These are phyloP conservation scores for Colletotrichum sp. DNA, from an alignment of 2,329 filamentous ascomycete species.

Conservation along the genomic window DNA sequence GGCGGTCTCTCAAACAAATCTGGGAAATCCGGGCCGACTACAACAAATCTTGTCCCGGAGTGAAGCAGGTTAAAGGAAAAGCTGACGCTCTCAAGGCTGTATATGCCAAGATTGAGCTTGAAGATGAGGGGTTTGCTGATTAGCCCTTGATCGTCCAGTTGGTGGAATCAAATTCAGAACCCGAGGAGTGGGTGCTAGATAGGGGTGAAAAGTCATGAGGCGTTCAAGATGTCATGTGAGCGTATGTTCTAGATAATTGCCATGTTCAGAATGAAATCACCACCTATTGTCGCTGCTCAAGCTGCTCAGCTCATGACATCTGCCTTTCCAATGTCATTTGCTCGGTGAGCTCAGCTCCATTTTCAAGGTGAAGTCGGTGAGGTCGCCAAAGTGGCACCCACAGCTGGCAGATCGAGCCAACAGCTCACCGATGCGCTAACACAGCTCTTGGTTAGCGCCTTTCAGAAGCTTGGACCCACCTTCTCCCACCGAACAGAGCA, in stretches of 20 bases:
- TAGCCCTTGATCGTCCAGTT: too few species aligned
- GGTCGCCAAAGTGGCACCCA: not conserved
- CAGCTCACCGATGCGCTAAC: not conserved
- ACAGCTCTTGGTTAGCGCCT: not conserved
- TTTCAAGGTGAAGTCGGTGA: not conserved
- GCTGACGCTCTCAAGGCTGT: not conserved
- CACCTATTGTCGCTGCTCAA: not conserved
- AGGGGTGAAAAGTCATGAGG: not conserved
- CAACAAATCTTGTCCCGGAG: not conserved
- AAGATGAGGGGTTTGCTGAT: not conserved
- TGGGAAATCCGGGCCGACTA: rapidly evolving
- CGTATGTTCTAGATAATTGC: not conserved
- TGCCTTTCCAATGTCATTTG: not conserved
- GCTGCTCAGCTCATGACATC: not conserved
- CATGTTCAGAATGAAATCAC: not conserved
- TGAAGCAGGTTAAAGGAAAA: not conserved
- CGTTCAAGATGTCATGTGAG: not conserved
- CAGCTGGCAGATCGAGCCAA: not conserved
- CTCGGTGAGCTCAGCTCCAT: not conserved
- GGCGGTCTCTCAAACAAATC: too few species aligned
- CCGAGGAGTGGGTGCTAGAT: not conserved
- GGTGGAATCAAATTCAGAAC: rapidly evolving
- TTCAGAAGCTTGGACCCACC: not conserved
- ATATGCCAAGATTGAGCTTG: not conserved
- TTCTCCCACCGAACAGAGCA: not conserved